Percentiles rank a stretch among this genome's conserved stretches.
phyloP scores from a whole-genome alignment of 2,329 filamentous ascomycete species.

The Acrocalymma vagum region DNA sequence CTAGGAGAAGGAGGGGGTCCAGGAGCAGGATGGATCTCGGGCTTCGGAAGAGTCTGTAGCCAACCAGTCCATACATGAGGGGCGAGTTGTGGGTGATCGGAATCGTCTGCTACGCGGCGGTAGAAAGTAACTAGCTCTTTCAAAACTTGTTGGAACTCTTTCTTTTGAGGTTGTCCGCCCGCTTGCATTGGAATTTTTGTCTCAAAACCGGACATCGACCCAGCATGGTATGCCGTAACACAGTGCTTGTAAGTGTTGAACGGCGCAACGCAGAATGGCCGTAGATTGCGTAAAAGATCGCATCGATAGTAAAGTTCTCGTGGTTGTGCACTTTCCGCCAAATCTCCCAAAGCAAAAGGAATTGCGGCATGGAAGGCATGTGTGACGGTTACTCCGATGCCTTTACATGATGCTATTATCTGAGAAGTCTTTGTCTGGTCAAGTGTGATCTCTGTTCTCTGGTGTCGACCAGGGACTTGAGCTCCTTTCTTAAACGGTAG shows the following conservation, averaged over 20 bases:
- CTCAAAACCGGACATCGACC: conserved; percentile 15
- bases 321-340: no score
- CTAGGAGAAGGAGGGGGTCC: conserved; percentile 11
- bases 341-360: conserved; percentile 11
- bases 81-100: neutral
- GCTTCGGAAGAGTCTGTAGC: conserved; percentile 1
- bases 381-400: conserved; percentile 11
- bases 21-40: conserved; percentile 5
- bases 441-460: conserved; percentile 11
- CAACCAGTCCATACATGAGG: conserved; percentile 6
- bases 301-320: conserved; percentile 9
- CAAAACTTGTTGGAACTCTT: conserved; percentile 5
- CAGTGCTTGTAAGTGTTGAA: conserved; percentile 13
- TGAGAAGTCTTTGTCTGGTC: conserved; percentile 5
- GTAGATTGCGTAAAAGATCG: conserved; percentile 17
- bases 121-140: no score
- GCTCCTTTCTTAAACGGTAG: conserved; percentile 12
- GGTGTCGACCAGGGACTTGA: conserved; percentile 14
- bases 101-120: conserved; percentile 3
- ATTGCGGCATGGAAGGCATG: conserved; percentile 19
- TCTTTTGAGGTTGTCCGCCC: neutral
- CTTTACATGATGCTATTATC: conserved; percentile 14
- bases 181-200: conserved; percentile 6
- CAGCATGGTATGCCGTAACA: conserved; percentile 21
- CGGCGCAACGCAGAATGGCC: conserved; percentile 8